Conservation (phyloP, 345 rosid species). For the Bretschneidera sinensis region DNA sequence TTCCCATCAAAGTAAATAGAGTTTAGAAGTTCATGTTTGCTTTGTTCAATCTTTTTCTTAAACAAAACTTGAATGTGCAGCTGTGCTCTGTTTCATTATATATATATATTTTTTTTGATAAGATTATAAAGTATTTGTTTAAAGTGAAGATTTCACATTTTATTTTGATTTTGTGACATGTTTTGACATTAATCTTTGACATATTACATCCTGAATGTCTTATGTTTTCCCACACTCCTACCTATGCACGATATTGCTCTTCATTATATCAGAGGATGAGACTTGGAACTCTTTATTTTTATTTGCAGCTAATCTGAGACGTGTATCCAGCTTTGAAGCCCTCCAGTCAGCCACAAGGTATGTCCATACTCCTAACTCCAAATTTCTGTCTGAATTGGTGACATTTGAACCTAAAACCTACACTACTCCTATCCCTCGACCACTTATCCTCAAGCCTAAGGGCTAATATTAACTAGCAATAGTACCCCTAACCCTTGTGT, state of each 20-base stretch:
- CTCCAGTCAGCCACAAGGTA: slow-evolving; percentile 82
- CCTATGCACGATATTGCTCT: neutral
- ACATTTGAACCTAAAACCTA: neutral
- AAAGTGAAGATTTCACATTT: too few relatives aligned
- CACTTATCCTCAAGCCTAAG: neutral
- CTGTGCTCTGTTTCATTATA: too few relatives aligned
- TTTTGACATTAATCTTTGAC: too few relatives aligned
- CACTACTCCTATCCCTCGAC: too few relatives aligned
- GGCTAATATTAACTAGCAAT: neutral
- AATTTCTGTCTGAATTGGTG: neutral
- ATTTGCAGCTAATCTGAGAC: slow-evolving; percentile 66
- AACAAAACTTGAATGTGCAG: neutral
- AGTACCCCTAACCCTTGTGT: neutral
- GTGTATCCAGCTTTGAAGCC: slow-evolving; percentile 91
- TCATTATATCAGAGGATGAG: neutral
- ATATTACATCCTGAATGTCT: neutral
- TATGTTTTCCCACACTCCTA: neutral
- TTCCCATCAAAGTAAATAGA: neutral
- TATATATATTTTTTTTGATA: too few relatives aligned
- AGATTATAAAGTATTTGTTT: too few relatives aligned
- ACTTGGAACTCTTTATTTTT: slow-evolving; percentile 10
- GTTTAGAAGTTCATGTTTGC: neutral
- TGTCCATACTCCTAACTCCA: neutral
- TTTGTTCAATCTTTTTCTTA: neutral
- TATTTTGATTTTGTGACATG: too few relatives aligned